Base-by-base conservation (phyloP, 2,329 filamentous ascomycete species). In the Penicillium sclerotigenum region DNA sequence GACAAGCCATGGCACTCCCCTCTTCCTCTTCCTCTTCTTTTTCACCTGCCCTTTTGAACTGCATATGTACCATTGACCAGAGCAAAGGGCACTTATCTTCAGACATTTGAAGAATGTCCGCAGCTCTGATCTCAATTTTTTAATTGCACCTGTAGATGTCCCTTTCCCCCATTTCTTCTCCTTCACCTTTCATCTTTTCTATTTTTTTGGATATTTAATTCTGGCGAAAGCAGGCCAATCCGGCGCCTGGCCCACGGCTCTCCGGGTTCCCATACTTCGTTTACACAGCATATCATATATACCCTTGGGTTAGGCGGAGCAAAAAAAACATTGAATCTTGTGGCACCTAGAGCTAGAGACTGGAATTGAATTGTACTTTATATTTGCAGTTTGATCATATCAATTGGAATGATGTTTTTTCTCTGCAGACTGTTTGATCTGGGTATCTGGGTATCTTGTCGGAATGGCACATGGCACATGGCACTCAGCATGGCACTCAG, bases 301-400 rank as follows among this genome's bases (percentile, higher is more conserved):
- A 69, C 65, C 65, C 68, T 63, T 52, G 59, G 62, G 57, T 62
- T 57, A 57, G 58, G 46, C 57, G 63, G 65, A 66, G 56, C 54
- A 58, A 60, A 58, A 59, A 54, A 57, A 58, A 62, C 49, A 54
- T 47, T 41, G 52, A 28, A 50, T 59, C 38, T 52, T 45, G 56
- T 60, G 59, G 58, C 60, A 62, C 57, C 48, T 60, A 67, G 63
- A 67, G 54, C 59, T 55, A 59, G 51, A 60, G 54, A 58, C 47
- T 60, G 54, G 56, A 67, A 58, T 61, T 56, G 47, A 55, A 57
- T 59, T 63, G 58, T 65, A 64, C 58, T 64, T 56, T 63, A 59
- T 60, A 46, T 47, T 43, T 57, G 50, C 40, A 56, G 20, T 43
- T 50, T 52, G 42, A 53, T 52, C n/a, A 54, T 52, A 50, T 43